Evolutionary conservation across 345 rosid genomes (phyloP).

Genomic region (Eucalyptus dawsonii): DNA sequence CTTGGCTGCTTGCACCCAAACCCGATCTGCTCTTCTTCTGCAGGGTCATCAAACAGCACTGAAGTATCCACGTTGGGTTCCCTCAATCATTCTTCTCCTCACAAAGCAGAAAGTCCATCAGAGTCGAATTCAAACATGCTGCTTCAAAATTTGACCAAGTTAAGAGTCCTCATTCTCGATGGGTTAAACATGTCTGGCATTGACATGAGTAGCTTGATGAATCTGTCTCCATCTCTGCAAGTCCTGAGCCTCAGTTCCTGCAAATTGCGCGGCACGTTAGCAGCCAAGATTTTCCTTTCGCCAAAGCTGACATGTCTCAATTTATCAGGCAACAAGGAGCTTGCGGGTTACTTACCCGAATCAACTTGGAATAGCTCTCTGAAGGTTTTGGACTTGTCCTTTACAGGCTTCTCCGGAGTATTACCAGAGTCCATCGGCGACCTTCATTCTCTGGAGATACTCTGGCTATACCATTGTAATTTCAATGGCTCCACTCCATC

Average conservation of each 20-base stretch:
- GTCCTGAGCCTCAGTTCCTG: neutral
- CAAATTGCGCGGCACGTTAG: neutral
- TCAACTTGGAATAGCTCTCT: too few relatives aligned
- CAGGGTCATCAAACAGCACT: neutral
- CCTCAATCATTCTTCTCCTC: neutral
- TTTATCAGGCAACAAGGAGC: too few relatives aligned
- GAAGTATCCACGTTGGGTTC: neutral
- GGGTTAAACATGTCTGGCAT: neutral
- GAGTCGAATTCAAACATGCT: neutral
- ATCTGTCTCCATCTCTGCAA: neutral
- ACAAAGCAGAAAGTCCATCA: neutral
- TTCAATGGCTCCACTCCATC: constrained; percentile 11
- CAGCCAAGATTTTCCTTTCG: neutral
- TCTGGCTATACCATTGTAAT: neutral
- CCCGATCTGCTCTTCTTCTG: neutral
- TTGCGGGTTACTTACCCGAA: too few relatives aligned
- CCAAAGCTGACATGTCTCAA: neutral
- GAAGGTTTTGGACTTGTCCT: neutral
- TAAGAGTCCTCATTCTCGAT: neutral
- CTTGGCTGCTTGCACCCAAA: neutral
- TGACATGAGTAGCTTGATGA: neutral
- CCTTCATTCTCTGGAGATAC: neutral
- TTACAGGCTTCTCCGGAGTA: neutral
- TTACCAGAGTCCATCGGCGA: constrained; percentile 3
- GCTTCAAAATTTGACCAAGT: neutral